phyloP scores from a whole-genome alignment of 2,329 filamentous ascomycete species.

The Epichloe typhina region DNA sequence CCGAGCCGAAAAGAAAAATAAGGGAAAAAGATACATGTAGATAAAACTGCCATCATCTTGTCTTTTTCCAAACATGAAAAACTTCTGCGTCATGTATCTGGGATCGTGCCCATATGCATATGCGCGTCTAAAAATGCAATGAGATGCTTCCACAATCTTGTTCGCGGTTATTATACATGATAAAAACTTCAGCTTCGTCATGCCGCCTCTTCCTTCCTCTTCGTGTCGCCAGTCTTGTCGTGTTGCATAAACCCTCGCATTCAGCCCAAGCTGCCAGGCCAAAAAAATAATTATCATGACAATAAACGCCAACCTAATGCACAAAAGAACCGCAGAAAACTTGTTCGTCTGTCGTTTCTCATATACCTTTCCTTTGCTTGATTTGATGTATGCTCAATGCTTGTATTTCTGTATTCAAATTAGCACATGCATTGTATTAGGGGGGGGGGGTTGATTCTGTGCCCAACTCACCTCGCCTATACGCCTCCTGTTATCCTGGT shows the following conservation, averaged over 20 bases:
- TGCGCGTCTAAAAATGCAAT: neutral
- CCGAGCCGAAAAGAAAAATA: neutral
- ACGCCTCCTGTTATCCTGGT: constrained; percentile 66
- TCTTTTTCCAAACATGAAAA: too few species aligned
- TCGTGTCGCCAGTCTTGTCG: neutral
- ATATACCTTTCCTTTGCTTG: neutral
- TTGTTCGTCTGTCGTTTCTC: neutral
- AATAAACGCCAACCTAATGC: constrained; percentile 3
- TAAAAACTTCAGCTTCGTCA: neutral
- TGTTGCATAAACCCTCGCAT: neutral
- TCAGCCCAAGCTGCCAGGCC: neutral
- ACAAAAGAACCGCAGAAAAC: neutral
- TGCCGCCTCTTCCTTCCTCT: neutral
- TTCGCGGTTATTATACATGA: neutral
- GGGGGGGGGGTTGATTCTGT: too few species aligned
- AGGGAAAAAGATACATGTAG: too few species aligned
- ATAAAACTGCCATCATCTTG: too few species aligned
- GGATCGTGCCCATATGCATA: neutral
- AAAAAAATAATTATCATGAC: neutral
- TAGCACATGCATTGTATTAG: neutral
- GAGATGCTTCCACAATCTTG: neutral
- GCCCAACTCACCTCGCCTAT: constrained; percentile 69
- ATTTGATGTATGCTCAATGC: constrained; percentile 17
- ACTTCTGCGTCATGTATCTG: too few species aligned
- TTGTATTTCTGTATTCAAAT: constrained; percentile 33